phyloP scores from a whole-genome alignment of 1,284 basidiomycete genomes.

The Rhodofomes roseus region DNA sequence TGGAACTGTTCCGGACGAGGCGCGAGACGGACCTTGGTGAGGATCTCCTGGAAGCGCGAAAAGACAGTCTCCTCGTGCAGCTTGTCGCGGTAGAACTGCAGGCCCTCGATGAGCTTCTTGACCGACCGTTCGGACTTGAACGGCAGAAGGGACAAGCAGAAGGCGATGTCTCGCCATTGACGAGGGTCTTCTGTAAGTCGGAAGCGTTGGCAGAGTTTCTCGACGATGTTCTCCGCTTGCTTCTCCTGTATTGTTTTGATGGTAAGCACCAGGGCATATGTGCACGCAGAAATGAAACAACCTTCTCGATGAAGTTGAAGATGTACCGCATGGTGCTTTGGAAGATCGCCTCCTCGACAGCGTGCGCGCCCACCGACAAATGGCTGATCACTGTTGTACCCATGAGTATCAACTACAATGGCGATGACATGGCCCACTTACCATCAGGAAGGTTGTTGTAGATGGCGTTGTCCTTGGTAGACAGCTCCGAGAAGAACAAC shows the following conservation, averaged over 20 bases:
- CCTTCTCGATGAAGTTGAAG: conserved; percentile 97
- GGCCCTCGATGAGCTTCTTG: conserved; percentile 93
- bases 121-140: conserved; percentile 97
- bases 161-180: conserved; percentile 98
- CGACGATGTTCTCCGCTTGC: conserved; percentile 92
- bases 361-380: conserved; percentile 88
- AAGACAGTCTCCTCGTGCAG: conserved; percentile 87
- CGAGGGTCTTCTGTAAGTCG: conserved; percentile 83
- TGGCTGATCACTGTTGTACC: conserved; percentile 82
- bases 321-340: conserved; percentile 94
- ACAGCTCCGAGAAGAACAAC: conserved; percentile 94
- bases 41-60: conserved; percentile 84
- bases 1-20: not conserved
- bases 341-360: conserved; percentile 91
- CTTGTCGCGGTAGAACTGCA: conserved; percentile 94
- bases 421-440: conserved; percentile 30
- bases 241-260: conserved; percentile 61
- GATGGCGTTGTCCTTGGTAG: conserved; percentile 98
- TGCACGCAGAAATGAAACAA: conserved; percentile 23
- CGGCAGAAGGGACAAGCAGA: conserved; percentile 89
- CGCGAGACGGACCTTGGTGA: conserved; percentile 56
- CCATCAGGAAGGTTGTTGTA: conserved; percentile 97
- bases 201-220: conserved; percentile 95
- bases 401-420: not conserved
- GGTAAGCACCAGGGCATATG: not conserved